A percentile compares a stretch with the other conserved stretches of the same genome.
phyloP scores from a whole-genome alignment of 2,329 filamentous ascomycete genomes.

The Beauveria pseudobassiana region DNA sequence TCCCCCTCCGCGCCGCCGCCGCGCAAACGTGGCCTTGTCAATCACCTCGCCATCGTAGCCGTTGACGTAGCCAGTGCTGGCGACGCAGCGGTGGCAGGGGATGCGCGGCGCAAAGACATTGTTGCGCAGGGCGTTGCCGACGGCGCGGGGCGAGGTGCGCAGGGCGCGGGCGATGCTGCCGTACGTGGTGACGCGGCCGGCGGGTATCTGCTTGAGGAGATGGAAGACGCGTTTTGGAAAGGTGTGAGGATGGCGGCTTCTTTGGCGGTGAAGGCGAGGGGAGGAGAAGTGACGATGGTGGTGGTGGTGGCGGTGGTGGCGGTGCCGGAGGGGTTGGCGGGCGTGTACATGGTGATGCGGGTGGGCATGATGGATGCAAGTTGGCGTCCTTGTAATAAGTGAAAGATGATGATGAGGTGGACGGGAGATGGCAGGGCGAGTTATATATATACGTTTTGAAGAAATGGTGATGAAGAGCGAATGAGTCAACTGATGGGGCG shows the following conservation, averaged over 20 bases:
- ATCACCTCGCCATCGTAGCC: slow-evolving; percentile 12
- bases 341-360: slow-evolving; percentile 10
- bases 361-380: not conserved
- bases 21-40: not conserved
- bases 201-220: slow-evolving; percentile 7
- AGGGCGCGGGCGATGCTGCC: slow-evolving; percentile 7
- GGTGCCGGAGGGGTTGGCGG: slow-evolving; percentile 1
- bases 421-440: too few species aligned
- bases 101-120: slow-evolving; percentile 10
- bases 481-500: not conserved
- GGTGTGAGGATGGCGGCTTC: slow-evolving; percentile 6
- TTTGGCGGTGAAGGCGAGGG: not conserved
- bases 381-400: not conserved
- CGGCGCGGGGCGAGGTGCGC: slow-evolving; percentile 11
- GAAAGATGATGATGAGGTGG: not conserved
- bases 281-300: not conserved
- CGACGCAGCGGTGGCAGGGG: slow-evolving; percentile 12
- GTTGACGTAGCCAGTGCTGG: slow-evolving; percentile 11
- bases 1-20: too few species aligned
- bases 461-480: not conserved
- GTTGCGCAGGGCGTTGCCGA: slow-evolving; percentile 13
- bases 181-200: slow-evolving; percentile 12
- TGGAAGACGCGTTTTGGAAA: slow-evolving; percentile 8
- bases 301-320: not conserved
- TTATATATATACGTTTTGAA: not conserved